phyloP scores from a whole-genome alignment of 2,329 filamentous ascomycete species.

The Tolypocladium tundrense region DNA sequence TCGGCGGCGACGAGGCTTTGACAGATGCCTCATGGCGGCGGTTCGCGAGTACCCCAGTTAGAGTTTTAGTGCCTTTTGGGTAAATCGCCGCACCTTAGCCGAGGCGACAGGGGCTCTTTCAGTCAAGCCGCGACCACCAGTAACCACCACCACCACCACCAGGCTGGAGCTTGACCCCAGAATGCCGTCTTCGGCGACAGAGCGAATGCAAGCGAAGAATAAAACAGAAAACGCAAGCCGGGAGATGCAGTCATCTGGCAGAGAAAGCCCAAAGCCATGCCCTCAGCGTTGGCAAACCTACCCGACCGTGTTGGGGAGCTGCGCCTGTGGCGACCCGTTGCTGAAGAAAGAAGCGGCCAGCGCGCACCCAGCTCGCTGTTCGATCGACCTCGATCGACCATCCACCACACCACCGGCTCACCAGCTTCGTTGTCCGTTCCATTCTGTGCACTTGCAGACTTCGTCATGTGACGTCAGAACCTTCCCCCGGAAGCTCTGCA shows the following conservation, averaged over 20 bases:
- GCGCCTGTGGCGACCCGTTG: background rate
- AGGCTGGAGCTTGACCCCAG: background rate
- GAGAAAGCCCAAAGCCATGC: background rate
- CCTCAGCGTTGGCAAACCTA: background rate
- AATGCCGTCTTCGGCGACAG: background rate
- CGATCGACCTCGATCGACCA: background rate
- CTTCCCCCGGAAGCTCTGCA: background rate
- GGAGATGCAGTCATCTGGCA: background rate
- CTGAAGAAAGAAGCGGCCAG: background rate
- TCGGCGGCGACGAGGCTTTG: conserved; percentile 23
- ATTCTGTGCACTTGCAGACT: background rate
- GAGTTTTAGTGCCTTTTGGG: conserved; percentile 28
- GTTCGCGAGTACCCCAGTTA: conserved; percentile 17
- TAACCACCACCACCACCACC: background rate
- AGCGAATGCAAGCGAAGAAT: background rate
- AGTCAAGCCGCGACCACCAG: background rate
- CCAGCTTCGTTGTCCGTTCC: background rate
- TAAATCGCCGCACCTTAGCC: conserved; percentile 31
- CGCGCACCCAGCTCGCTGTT: background rate
- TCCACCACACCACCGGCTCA: background rate
- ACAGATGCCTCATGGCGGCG: conserved; percentile 17
- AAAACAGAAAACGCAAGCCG: background rate
- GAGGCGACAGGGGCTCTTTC: conserved; percentile 13
- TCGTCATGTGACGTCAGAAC: no score
- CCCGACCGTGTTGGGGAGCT: background rate